Conservation (phyloP, 2,329 filamentous ascomycete genomes). For the Stemphylium beticola region DNA sequence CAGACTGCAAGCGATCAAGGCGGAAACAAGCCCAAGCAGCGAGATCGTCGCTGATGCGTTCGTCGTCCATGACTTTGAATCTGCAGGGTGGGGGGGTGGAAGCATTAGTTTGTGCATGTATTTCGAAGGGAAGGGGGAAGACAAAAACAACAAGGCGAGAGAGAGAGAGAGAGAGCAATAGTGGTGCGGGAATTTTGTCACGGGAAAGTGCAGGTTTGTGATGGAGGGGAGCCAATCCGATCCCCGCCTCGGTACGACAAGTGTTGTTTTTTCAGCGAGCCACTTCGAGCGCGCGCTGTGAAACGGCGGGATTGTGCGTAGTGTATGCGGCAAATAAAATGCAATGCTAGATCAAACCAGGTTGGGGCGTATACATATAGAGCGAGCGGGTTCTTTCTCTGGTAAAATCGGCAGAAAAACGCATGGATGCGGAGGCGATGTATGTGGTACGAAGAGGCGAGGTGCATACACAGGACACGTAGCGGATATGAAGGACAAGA, state of each 20-base stretch:
- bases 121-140: neutral
- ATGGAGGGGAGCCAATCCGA: conserved; percentile 3
- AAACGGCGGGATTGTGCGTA: neutral
- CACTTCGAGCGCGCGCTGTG: no score
- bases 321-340: conserved; percentile 1
- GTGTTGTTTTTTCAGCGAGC: neutral
- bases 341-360: neutral
- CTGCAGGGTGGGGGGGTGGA: conserved; percentile 42
- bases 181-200: conserved; percentile 10
- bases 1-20: conserved; percentile 77
- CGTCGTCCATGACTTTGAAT: conserved; percentile 88
- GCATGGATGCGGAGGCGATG: neutral
- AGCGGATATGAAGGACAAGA: conserved; percentile 2
- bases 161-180: no score
- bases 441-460: neutral
- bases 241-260: conserved; percentile 13
- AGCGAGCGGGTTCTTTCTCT: neutral
- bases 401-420: neutral
- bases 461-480: conserved; percentile 6
- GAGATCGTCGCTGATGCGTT: conserved; percentile 75
- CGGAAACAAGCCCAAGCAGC: conserved; percentile 89
- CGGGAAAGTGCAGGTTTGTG: conserved; percentile 19
- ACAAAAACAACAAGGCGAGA: conserved; percentile 21
- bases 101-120: conserved; percentile 6
- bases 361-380: neutral